Evolutionary conservation across 73 alveolate genomes (phyloP), one percentile per base, ranked within the genome.

Genomic region (Stentor coeruleus): DNA sequence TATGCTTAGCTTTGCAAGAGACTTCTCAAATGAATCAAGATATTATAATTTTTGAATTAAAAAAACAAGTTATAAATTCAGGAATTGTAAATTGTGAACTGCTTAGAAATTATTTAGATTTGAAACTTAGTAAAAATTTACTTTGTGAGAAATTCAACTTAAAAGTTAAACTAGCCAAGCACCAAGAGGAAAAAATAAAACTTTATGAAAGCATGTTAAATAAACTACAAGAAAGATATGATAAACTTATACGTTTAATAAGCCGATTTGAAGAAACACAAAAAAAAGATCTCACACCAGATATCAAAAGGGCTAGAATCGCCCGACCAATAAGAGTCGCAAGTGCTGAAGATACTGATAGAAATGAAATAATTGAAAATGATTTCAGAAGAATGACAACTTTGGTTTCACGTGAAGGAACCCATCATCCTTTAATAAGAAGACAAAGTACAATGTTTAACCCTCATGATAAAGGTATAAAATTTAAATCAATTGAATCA

Each of bases 21-120:
- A 15, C n/a, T 2, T 20, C 79, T 26, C 20, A 20, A 15, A 1
- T 66, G 79, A 66, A 31, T 2, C n/a, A 15, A 28, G 42, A 66
- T 20, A 26, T 66, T 14, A 66, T 66, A 28, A 66, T 66, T 66
- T 66, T 66, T 31, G 40, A 66, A 40, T 40, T 66, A 26, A 66
- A 66, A 66, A 66, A 20, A 20, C 79, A 66, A 2, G n/a, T 66
- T 20, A 66, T 66, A 20, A 20, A 66, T 11, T 66, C 79, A 1
- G 79, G 79, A 1, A 14, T 66, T 14, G 79, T 31, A 66, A 66
- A 66, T 31, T 66, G 79, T 40, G 79, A 66, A 33, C 33, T 66
- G 2, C 33, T 66, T 1, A 20, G 79, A 66, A 66, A 20, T 40
- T 66, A 66, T 40, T 66, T 11, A 20, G 79, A 66, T 33, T 26